Percentiles rank a stretch among this genome's conserved stretches.
Conservation (phyloP, 1,284 basidiomycete species). For the Filobasidium uniguttulatum region DNA sequence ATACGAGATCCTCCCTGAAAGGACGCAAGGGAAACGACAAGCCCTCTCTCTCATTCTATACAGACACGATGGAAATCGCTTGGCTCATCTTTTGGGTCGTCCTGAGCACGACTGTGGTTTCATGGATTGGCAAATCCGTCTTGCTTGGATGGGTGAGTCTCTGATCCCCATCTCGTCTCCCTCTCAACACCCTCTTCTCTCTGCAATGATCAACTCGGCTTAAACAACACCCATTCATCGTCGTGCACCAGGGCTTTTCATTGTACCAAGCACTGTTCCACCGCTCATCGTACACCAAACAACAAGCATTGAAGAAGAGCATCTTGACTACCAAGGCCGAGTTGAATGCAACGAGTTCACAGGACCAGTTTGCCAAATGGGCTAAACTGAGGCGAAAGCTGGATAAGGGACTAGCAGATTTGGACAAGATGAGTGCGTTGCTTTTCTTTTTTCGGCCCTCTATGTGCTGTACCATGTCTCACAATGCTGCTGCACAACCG, state of each 20-base stretch:
- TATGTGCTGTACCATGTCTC: neutral
- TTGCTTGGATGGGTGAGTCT: slow-evolving; percentile 58
- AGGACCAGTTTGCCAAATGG: slow-evolving; percentile 98
- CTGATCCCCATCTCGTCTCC: slow-evolving; percentile 7
- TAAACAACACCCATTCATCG: no score
- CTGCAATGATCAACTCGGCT: neutral
- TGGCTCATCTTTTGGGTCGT: slow-evolving; percentile 66
- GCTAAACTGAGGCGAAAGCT: slow-evolving; percentile 79
- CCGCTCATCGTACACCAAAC: neutral
- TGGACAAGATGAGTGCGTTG: slow-evolving; percentile 84
- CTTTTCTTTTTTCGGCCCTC: no score
- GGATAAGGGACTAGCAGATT: slow-evolving; percentile 81
- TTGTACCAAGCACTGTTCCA: slow-evolving; percentile 13
- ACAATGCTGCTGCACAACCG: neutral
- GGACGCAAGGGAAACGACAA: no score
- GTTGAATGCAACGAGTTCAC: slow-evolving; percentile 75
- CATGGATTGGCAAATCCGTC: slow-evolving; percentile 74
- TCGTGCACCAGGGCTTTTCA: slow-evolving; percentile 13
- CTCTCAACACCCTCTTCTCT: neutral
- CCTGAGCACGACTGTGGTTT: slow-evolving; percentile 63
- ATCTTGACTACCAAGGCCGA: slow-evolving; percentile 70
- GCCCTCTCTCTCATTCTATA: no score
- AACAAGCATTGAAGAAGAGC: slow-evolving; percentile 51
- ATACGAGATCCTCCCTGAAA: no score
- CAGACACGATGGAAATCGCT: slow-evolving; percentile 50